phyloP scores from a whole-genome alignment of 179 eudicot genomes.

The Amaranthus tricolor region DNA sequence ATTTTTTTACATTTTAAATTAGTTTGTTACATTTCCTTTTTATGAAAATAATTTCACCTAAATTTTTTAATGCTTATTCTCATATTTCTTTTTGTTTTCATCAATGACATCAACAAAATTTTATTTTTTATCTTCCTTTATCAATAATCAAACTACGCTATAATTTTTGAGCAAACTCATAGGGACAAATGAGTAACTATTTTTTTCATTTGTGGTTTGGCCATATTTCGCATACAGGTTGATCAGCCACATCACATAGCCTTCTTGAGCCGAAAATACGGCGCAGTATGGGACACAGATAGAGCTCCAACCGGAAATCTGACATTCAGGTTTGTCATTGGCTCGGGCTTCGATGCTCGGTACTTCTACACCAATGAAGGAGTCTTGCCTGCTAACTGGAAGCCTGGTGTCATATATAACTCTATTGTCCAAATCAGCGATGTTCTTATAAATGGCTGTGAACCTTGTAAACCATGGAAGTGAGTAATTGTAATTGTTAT shows the following conservation, averaged over 20 bases:
- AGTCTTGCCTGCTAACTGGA: slow-evolving; percentile 61
- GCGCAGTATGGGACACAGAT: slow-evolving; percentile 67
- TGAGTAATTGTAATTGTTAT: not conserved
- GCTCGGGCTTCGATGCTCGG: slow-evolving; percentile 57
- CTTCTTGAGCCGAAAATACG: slow-evolving; percentile 48
- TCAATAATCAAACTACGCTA: too few relatives aligned
- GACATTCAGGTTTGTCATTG: slow-evolving; percentile 52
- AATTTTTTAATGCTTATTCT: too few relatives aligned
- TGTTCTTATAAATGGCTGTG: slow-evolving; percentile 57
- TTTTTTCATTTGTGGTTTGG: too few relatives aligned
- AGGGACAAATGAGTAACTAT: too few relatives aligned
- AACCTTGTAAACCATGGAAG: slow-evolving; percentile 51
- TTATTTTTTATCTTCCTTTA: not conserved
- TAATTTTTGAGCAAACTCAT: too few relatives aligned
- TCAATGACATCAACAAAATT: too few relatives aligned
- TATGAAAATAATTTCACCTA: too few relatives aligned
- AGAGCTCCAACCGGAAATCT: slow-evolving; percentile 51
- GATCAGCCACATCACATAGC: slow-evolving; percentile 42
- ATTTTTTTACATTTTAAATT: too few relatives aligned
- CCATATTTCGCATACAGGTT: slow-evolving; percentile 28
- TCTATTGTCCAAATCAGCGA: slow-evolving; percentile 56
- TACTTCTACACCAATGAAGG: slow-evolving; percentile 40
- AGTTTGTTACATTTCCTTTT: too few relatives aligned
- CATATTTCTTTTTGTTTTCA: too few relatives aligned
- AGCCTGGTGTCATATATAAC: slow-evolving; percentile 45